Evolutionary conservation across 805 yeast genomes (phyloP), one percentile per base, ranked within the genome.

Genomic region (Saturnispora zaruensis): DNA sequence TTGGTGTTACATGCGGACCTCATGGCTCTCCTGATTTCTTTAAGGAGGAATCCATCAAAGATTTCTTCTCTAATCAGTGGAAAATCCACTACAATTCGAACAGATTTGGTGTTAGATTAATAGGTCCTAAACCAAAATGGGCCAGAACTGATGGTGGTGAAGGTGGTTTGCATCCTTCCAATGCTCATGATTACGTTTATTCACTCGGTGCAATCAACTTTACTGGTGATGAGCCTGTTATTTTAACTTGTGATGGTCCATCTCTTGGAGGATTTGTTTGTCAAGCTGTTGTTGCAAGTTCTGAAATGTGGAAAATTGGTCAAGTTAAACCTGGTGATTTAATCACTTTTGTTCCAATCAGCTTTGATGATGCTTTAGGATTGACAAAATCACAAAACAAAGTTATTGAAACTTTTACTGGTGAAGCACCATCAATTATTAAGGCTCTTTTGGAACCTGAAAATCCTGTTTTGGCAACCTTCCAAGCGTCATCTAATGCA

Each of bases 261-360:
- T 86, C 96, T 9, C 77, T 91, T 51, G 98, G 99, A 62, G 99
- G 99, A 1, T 93, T 91, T 63, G 97, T 91, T 32, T 91, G 98
- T 68, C 85, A 89, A 63, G 97, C 95, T 7, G 97, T 93, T 52
- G 96, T 93, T 56, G 86, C 88, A 13, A 95, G 89, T 62, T 87
- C 95, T 38, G 99, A 93, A 70, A 80, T 93, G 84, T 91, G 98
- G 98, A 93, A 93, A 72, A 86, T 93, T 63, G 99, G 99, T 44
- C 98, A 91, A 71, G 90, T 87, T 41, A 90, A 87, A 66, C 97
- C 98, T 4, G 98, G 98, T 62, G 98, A 93, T 62, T 59, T 66
- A 44, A 81, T 91, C 53, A 77, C 77, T 57, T 91, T 93, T 72
- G 79, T 81, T 50, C 96, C 97, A 34, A 74, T 93, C 41, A 60